Conservation (phyloP, 345 rosid genomes). For the Murraya koenigii region DNA sequence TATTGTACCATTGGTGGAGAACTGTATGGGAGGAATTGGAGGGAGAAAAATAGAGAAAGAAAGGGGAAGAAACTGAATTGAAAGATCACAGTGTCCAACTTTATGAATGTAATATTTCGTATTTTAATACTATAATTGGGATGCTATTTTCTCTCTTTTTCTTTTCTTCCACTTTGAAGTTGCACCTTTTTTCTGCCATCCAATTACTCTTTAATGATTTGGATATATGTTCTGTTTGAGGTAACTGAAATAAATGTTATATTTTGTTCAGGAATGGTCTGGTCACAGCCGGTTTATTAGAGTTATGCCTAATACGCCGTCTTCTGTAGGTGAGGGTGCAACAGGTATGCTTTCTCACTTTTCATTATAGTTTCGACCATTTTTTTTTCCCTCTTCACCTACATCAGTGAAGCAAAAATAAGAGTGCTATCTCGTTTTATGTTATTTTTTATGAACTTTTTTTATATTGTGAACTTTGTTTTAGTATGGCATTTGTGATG, state of each 20-base stretch:
- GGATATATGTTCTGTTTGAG: background rate
- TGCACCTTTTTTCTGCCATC: background rate
- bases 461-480: background rate
- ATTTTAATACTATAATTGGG: background rate
- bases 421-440: background rate
- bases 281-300: constrained; percentile 74
- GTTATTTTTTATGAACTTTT: background rate
- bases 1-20: background rate
- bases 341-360: constrained; percentile 39
- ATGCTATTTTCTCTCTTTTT: background rate
- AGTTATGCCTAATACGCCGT: constrained; percentile 93
- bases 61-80: background rate
- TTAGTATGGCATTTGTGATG: background rate
- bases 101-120: background rate
- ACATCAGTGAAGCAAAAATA: background rate
- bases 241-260: background rate
- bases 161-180: background rate
- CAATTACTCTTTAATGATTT: background rate
- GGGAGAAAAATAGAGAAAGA: background rate
- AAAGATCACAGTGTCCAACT: background rate
- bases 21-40: background rate
- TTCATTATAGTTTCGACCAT: background rate
- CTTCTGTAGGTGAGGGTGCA: constrained; percentile 88
- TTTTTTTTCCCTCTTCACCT: background rate
- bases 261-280: constrained; percentile 68